These are phyloP conservation scores for Terfezia claveryi DNA, from an alignment of 495 filamentous ascomycete species.

Conservation along the genomic window DNA sequence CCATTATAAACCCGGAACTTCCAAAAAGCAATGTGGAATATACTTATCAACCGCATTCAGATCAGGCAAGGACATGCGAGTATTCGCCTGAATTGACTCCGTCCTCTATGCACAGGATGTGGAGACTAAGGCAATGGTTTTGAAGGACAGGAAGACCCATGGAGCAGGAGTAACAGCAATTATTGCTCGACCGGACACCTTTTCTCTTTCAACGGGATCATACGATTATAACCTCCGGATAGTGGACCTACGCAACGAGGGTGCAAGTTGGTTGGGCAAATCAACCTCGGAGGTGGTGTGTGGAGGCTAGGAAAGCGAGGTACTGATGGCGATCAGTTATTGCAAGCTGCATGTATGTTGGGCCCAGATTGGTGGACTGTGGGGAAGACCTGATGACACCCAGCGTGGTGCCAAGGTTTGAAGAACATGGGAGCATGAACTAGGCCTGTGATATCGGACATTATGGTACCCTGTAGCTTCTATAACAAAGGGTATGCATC, in stretches of 20 bases:
- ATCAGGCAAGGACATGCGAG: conserved; percentile 48
- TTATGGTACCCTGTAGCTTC: conserved; percentile 15
- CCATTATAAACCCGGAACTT: conserved; percentile 2
- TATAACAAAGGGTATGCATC: conserved; percentile 18
- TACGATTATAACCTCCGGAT: conserved; percentile 75
- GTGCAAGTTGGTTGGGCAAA: conserved; percentile 33
- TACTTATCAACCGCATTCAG: conserved; percentile 19
- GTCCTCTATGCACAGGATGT: conserved; percentile 15
- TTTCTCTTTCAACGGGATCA: conserved; percentile 54
- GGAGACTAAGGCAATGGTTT: conserved; percentile 14
- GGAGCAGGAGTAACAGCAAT: conserved; percentile 81
- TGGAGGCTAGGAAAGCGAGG: conserved; percentile 48
- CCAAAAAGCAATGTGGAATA: neutral
- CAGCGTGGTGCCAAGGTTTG: conserved; percentile 47
- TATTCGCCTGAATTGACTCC: conserved; percentile 38
- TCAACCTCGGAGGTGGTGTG: conserved; percentile 61
- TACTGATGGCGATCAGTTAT: conserved; percentile 30
- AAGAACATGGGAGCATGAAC: conserved; percentile 86
- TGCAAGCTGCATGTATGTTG: conserved; percentile 87
- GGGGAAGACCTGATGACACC: conserved; percentile 24
- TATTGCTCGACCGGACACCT: conserved; percentile 34
- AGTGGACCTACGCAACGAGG: conserved; percentile 26
- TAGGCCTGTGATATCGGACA: conserved; percentile 61
- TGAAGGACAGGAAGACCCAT: conserved; percentile 32
- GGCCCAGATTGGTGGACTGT: conserved; percentile 44